These are phyloP conservation scores for Daldinia loculata DNA, from an alignment of 495 filamentous ascomycete genomes.

Conservation along the genomic window DNA sequence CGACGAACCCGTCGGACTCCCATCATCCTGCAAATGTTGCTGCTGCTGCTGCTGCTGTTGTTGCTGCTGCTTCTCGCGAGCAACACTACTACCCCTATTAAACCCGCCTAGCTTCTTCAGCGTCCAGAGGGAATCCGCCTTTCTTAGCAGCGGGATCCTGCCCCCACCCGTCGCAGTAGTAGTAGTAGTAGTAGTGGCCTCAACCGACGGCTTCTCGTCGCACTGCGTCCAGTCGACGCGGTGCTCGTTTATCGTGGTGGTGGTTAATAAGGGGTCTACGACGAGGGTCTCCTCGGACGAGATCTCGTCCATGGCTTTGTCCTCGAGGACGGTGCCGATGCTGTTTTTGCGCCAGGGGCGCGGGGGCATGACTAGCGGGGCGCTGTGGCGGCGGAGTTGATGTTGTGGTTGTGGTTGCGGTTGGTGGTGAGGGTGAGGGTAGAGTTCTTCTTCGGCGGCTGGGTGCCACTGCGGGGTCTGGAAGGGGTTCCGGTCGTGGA, in stretches of 20 bases:
- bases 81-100: not conserved
- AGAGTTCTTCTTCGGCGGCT: not conserved
- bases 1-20: not conserved
- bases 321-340: conserved; percentile 30
- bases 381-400: conserved; percentile 20
- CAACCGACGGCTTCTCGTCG: conserved; percentile 47
- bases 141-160: conserved; percentile 46
- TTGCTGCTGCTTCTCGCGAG: not conserved
- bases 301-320: conserved; percentile 28
- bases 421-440: not conserved
- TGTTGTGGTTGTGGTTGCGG: not conserved
- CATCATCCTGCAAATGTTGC: not conserved
- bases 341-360: conserved; percentile 14
- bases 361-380: not conserved
- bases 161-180: not conserved
- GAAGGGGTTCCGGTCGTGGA: conserved; percentile 35
- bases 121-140: conserved; percentile 53
- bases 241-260: conserved; percentile 24
- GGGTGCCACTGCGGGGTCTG: conserved; percentile 3
- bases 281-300: conserved; percentile 40
- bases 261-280: conserved; percentile 16
- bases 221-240: conserved; percentile 59
- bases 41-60: not conserved
- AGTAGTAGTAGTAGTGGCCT: not conserved
- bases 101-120: conserved; percentile 43